Evolutionary conservation across 2,329 filamentous ascomycete species (phyloP), one percentile per base, ranked within the genome.

Genomic region (Ascochyta clinopodiicola): DNA sequence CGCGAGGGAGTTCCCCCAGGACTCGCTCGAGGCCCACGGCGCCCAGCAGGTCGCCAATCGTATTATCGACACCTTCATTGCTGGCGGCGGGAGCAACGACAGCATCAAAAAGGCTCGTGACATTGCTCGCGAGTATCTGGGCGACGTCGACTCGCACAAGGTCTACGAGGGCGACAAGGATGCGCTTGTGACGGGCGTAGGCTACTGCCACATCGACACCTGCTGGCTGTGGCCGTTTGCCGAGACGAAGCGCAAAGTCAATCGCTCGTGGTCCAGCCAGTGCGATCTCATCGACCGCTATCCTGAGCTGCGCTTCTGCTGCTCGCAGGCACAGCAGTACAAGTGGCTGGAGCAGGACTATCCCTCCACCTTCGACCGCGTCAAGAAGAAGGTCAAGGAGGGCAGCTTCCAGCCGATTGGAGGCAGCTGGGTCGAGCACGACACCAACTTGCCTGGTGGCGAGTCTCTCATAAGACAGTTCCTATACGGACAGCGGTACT

Each of bases 171-270:
- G 82, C 44, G 88, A 86, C 59, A 88, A 88, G 24, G 82, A 89
- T 31, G 86, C 91, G 1, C 82, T 96, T 56, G 91, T 98, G 3
- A 95, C 87, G 66, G 94, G 87, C 32, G 94, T 98, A 62, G 95
- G 95, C 0, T 92, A 99, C 75, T 99, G 95, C 67, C 95, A 99
- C 76, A 99, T 99, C 64, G 95, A 98, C 77, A 96, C 90, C 25
- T 97, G 94, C 77, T 99, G 95, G 95, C 82, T 99, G 32, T 99
- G 95, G 95, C 95, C 95, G 0, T 99, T 92, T 85, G 95, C 90
- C 9, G 95, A 99, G 80, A 98, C 95, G 0, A 97, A 96, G 79
- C 90, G 95, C 69, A 99, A 99, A 80, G 89, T 98, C 27, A 93
- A 89, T 19, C 87, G 95, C 40, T 97, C 93, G 9, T 99, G 95